Percentiles rank a stretch among this genome's conserved stretches.
phyloP scores from a whole-genome alignment of 441 rosid genomes.

The Adansonia gregorii region DNA sequence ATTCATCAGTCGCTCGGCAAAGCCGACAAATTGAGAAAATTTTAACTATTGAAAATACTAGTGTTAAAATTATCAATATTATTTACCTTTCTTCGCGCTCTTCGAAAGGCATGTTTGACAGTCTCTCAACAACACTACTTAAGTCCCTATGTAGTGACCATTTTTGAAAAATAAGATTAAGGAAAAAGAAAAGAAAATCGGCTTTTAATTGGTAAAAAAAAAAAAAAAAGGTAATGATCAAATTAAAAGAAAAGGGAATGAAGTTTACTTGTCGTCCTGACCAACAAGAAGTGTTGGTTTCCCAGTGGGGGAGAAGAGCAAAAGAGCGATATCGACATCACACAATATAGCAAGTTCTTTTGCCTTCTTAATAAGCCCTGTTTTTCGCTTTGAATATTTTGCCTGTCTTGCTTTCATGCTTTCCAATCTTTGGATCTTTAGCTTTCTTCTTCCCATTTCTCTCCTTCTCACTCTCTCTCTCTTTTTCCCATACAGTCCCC shows the following conservation, averaged over 20 bases:
- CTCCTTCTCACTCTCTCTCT: neutral
- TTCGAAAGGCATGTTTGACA: constrained; percentile 14
- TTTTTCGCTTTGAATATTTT: constrained; percentile 43
- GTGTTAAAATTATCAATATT: neutral
- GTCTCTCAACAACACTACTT: constrained; percentile 23
- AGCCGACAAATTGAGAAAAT: neutral
- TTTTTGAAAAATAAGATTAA: neutral
- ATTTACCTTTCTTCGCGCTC: constrained; percentile 35
- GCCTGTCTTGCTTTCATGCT: constrained; percentile 27
- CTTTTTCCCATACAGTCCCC: neutral
- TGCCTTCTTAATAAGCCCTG: constrained; percentile 36
- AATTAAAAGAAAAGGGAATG: neutral
- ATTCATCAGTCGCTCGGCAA: neutral
- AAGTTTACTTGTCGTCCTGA: constrained; percentile 15
- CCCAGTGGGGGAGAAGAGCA: constrained; percentile 27
- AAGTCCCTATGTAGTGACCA: constrained; percentile 27
- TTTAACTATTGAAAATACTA: neutral
- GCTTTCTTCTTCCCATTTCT: constrained; percentile 42
- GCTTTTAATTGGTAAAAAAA: neutral
- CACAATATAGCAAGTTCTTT: constrained; percentile 35
- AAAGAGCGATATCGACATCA: constrained; percentile 29
- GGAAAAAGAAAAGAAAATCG: neutral
- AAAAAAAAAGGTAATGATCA: neutral
- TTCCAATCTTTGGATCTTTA: constrained; percentile 29
- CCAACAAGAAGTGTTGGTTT: constrained; percentile 25